Evolutionary conservation across 148 eudicot genomes (phyloP), one percentile per base, ranked within the genome.

Genomic region (Nepenthes gracilis): DNA sequence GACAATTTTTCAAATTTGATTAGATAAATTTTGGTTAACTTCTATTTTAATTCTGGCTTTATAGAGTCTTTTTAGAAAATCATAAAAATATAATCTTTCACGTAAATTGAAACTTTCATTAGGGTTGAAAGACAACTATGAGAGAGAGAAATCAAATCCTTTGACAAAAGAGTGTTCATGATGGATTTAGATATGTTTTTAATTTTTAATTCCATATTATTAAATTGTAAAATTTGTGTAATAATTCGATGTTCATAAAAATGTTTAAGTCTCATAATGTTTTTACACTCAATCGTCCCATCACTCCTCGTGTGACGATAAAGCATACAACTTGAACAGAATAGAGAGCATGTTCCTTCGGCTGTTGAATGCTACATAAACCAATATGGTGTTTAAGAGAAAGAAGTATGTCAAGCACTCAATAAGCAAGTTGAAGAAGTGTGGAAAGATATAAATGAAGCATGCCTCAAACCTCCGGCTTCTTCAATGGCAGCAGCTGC

Each of bases 311-410:
- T 23, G 23, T 23, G 23, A 23, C 23, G 0, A 23, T 23, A 23
- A 23, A 23, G 23, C 23, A 23, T 15, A 58, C 63, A 75, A 78
- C 11, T 58, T 34, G 85, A 80, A 64, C 68, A 67, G 43, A 58
- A 83, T n/a, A 56, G 78, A 65, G 66, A 45, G 8, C 78, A 76
- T 47, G 67, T 75, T 11, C 70, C 75, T 7, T 72, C 79, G 0
- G 70, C 64, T 2, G 73, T 78, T 2, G 75, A 78, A 23, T 78
- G 86, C 33, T 79, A 76, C 72, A 76, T 77, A 75, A 71, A 74
- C n/a, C 53, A 79, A 54, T 58, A 63, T 35, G 69, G 67, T 23
- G 81, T 71, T 1, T 55, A 65, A 33, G 71, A 77, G 54, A 67
- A 75, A 53, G 54, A 75, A 15, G 67, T 80, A 0, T 35, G 49